Percentiles rank a stretch among this genome's conserved stretches.
These are phyloP conservation scores for Linanthus parryae DNA, from an alignment of 148 eudicot species.

Conservation along the genomic window DNA sequence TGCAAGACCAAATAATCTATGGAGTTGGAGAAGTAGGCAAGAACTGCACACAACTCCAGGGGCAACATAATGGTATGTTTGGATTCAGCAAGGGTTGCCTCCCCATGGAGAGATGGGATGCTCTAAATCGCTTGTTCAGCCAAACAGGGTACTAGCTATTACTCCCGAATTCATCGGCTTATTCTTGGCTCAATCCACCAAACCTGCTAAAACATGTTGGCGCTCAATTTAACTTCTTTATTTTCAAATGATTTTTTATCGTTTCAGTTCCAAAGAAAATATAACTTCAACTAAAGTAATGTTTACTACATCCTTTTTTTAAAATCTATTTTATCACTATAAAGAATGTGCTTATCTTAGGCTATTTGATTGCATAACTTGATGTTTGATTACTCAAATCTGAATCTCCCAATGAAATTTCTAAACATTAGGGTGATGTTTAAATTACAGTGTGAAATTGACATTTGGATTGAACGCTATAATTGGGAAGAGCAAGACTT, in stretches of 20 bases:
- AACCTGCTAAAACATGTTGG: background rate
- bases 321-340: background rate
- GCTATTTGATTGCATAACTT: background rate
- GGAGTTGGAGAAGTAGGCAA: constrained; percentile 17
- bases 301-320: no score
- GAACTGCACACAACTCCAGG: constrained; percentile 27
- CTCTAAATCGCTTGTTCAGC: constrained; percentile 26
- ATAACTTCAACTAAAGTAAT: no score
- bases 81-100: constrained; percentile 51
- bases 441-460: background rate
- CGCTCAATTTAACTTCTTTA: background rate
- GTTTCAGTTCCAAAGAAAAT: background rate
- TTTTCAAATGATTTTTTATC: no score
- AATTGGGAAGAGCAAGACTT: background rate
- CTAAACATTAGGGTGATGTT: no score
- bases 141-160: constrained; percentile 33
- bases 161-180: background rate
- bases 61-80: constrained; percentile 12
- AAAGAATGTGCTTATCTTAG: background rate
- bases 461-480: background rate
- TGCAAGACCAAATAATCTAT: constrained; percentile 47
- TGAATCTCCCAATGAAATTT: background rate
- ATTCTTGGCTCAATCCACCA: background rate
- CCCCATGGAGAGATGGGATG: constrained; percentile 45
- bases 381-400: background rate